phyloP scores from a whole-genome alignment of 1,139 yeast genomes.

The Pichia sp. region DNA sequence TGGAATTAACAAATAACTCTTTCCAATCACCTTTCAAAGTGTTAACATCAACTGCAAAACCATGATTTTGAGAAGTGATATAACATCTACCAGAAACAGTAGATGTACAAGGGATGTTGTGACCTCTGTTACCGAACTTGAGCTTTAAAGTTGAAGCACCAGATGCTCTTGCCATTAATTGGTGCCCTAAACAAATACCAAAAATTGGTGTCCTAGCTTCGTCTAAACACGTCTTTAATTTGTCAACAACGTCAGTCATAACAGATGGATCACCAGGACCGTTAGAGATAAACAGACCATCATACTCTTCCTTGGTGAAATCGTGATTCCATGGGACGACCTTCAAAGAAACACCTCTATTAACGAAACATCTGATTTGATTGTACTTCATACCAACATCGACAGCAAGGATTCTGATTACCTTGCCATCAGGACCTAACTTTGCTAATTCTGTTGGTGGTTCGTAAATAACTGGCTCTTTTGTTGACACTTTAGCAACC shows the following conservation, averaged over 20 bases:
- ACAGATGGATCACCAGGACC: conserved; percentile 99
- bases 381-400: conserved; percentile 98
- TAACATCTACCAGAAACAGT: conserved; percentile 92
- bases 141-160: conserved; percentile 90
- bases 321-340: conserved; percentile 97
- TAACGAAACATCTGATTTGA: conserved; percentile 93
- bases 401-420: conserved; percentile 76
- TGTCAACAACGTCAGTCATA: conserved; percentile 57
- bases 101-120: conserved; percentile 96
- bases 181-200: conserved; percentile 99
- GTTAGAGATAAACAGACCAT: conserved; percentile 92
- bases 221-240: conserved; percentile 48
- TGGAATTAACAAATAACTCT: conserved; percentile 90
- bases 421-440: conserved; percentile 64
- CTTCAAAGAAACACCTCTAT: conserved; percentile 90
- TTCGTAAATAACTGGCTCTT: conserved; percentile 66
- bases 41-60: conserved; percentile 86
- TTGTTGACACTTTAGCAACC: conserved; percentile 82
- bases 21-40: conserved; percentile 81
- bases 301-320: conserved; percentile 68
- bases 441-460: conserved; percentile 50
- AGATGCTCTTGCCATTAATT: conserved; percentile 88
- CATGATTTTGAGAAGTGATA: conserved; percentile 98
- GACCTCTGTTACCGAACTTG: conserved; percentile 99
- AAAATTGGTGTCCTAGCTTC: conserved; percentile 73